Evolutionary conservation across 192 early-diverging fungal genomes (phyloP), one percentile per base, ranked within the genome.

Genomic region (Backusella morwellensis): DNA sequence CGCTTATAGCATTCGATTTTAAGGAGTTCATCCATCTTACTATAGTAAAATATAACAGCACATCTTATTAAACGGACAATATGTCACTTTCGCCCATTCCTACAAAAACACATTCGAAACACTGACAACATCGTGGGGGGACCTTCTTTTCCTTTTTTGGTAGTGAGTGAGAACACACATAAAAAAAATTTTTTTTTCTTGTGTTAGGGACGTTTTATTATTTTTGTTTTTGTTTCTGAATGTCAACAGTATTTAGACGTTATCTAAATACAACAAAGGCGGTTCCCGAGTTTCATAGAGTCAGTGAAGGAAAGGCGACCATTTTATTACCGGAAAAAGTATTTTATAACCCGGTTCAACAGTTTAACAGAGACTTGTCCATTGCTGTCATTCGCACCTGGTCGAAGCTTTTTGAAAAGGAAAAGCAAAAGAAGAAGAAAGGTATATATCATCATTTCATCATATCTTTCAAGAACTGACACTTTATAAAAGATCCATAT

Each of bases 291-390:
- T 95, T 86, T 83, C 86, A 88, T 52, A 82, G 87, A 38, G 87
- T 95, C 72, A 90, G 84, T 15, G 94, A 95, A 70, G 94, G 94
- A 77, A 85, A 90, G 75, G 94, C 93, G 7, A 94, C 90, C 14
- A 95, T 96, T 67, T 85, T 96, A 66, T 94, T 95, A 79, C 94
- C 95, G 41, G 91, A 92, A 78, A 91, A 95, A 73, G 97, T 98
- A 19, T 99, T 99, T 78, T 99, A 99, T 88, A 99, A 99, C 81
- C 94, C 95, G 1, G 95, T 98, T 52, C 97, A 99, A 85, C 88
- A 97, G 80, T 98, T 98, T 88, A 98, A 99, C 85, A 88, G 97
- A 19, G 97, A 99, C 84, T 94, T 96, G 93, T 98, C 96, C 12
- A 93, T 98, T 59, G 97, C 98, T 17, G 96, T 94, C 23, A 98